Conservation (phyloP, 306 rosid species). For the Hylodesmum podocarpum region DNA sequence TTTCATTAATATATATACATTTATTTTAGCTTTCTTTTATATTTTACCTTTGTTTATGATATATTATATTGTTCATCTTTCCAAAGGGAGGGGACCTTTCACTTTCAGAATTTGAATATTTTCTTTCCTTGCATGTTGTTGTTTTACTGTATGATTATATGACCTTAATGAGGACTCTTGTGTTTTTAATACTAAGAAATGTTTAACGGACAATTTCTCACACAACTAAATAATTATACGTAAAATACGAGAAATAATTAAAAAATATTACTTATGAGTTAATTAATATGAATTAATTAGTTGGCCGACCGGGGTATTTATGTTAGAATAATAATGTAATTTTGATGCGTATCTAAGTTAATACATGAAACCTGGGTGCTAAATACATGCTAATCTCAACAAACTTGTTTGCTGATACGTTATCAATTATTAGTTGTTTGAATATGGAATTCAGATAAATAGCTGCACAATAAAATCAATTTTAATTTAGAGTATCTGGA, state of each 20-base stretch:
- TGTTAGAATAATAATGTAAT: too few relatives aligned
- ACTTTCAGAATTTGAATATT: slow-evolving; percentile 26
- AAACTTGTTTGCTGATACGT: not conserved
- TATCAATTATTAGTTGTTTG: not conserved
- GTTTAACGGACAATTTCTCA: too few relatives aligned
- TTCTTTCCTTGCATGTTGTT: slow-evolving; percentile 6
- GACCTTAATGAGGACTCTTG: not conserved
- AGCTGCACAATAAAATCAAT: not conserved
- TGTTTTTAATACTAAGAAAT: not conserved
- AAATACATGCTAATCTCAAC: not conserved
- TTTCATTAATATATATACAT: not conserved
- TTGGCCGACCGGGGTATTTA: too few relatives aligned
- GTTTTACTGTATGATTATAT: not conserved
- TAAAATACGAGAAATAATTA: too few relatives aligned
- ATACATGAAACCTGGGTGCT: not conserved
- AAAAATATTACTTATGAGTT: too few relatives aligned
- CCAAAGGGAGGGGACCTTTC: slow-evolving; percentile 50
- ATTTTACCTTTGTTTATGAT: not conserved
- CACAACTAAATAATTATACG: too few relatives aligned
- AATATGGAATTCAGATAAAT: not conserved
- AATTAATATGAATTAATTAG: too few relatives aligned
- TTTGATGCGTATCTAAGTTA: not conserved
- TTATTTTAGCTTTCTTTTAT: not conserved
- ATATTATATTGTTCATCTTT: slow-evolving; percentile 24
- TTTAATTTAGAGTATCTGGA: not conserved